Evolutionary conservation across 2,329 filamentous ascomycete species (phyloP).

Genomic region (Fusarium sp.): DNA sequence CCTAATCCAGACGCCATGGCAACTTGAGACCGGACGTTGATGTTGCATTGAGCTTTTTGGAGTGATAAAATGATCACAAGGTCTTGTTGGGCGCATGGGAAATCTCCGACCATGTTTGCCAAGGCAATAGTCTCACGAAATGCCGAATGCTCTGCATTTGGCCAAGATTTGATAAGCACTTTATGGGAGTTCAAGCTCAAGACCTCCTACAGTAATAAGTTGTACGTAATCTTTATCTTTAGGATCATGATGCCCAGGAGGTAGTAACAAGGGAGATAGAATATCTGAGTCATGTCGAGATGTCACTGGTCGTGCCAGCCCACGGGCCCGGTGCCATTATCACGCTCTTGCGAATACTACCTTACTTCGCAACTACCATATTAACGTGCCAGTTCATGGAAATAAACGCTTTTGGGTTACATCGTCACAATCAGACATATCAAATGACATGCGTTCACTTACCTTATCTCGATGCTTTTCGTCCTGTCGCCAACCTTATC

Average conservation of each 20-base stretch:
- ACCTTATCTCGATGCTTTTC: neutral
- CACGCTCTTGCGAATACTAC: constrained; percentile 18
- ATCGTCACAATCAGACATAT: neutral
- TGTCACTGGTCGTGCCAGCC: neutral
- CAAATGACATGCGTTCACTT: constrained; percentile 1
- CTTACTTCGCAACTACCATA: constrained; percentile 1
- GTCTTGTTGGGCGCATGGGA: neutral
- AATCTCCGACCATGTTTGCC: neutral
- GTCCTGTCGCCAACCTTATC: neutral
- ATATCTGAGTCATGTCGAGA: too few relatives aligned
- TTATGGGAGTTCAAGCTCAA: neutral
- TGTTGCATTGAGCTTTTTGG: constrained; percentile 1
- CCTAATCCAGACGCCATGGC: neutral
- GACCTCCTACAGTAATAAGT: neutral
- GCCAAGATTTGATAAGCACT: neutral
- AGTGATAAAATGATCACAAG: constrained; percentile 1
- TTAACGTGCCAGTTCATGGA: neutral
- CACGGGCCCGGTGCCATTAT: neutral
- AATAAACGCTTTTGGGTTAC: neutral
- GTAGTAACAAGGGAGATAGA: neutral
- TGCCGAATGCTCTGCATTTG: neutral
- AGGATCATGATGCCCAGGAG: neutral
- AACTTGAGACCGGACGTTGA: neutral
- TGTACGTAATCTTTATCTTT: neutral
- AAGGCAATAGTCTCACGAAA: neutral